Base-by-base conservation (phyloP, 169 alveolate genomes). In the Plasmodium malariae region DNA sequence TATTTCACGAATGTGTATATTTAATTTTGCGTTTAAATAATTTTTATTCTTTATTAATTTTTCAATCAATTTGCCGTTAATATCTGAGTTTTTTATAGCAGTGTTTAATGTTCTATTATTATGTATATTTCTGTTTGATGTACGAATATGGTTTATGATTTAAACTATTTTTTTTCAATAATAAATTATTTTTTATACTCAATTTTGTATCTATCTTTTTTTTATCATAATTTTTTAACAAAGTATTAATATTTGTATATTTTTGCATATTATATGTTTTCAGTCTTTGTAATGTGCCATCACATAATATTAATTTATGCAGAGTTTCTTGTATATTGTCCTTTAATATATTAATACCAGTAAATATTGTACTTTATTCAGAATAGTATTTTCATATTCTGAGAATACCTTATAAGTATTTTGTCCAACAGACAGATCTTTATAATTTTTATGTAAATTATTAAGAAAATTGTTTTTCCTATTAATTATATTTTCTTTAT, bases 1-100 rank as follows among this genome's bases (percentile, higher is more conserved):
- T 67, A 67, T 19, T n/a, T n/a, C 26, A 14, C 34, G 11, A 67
- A 36, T 67, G 51, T 67, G 74, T 9, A 5, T 67, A 19, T 67
- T 49, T 19, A 67, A 19, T 36, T 37, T 67, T 0, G 28, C 30
- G 28, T 17, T 12, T 19, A 67, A 26, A 67, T 19, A 0, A 36
- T 67, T 24, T 28, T 36, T 67, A 14, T 5, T 67, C 4, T 67
- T 11, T 67, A 17, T 36, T 67, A 67, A 36, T 19, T 26, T 36
- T 11, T 17, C 24, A 3, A 67, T 34, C 14, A 6, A 19, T 67
- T 67, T 19, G 28, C 2, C 0, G 59, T 67, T 67, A 17, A 0
- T 2, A 3, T 67, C 34, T 0, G 49, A 67, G 49, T 12, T n/a
- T 11, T 32, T 67, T 37, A 4, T 3, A 2, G 51, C 4, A 12